These are phyloP conservation scores for Zygoascus ofunaensis DNA, from an alignment of 805 yeast species.

Conservation along the genomic window DNA sequence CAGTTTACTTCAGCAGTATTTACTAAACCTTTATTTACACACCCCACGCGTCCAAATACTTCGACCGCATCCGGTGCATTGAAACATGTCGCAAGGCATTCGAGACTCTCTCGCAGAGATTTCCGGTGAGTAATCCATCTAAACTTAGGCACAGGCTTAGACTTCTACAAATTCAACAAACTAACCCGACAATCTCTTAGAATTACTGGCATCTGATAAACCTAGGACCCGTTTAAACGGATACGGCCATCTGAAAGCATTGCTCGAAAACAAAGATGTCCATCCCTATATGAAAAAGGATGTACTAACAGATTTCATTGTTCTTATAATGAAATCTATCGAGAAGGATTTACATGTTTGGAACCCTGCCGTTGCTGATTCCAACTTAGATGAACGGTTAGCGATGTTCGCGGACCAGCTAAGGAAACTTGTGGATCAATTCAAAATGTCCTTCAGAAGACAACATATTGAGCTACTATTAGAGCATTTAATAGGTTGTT, in stretches of 20 bases:
- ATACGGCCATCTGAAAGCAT: slow-evolving; percentile 5
- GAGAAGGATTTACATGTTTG: neutral
- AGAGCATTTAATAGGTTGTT: neutral
- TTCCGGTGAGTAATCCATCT: neutral
- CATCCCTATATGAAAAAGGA: neutral
- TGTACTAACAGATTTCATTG: neutral
- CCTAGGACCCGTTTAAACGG: slow-evolving; percentile 3
- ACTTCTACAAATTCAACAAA: neutral
- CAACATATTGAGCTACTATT: neutral
- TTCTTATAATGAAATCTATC: neutral
- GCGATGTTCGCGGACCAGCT: slow-evolving; percentile 7
- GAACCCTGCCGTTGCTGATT: neutral
- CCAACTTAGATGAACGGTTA: slow-evolving; percentile 7
- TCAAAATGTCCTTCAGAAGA: neutral
- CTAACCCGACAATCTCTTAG: neutral
- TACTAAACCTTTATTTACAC: no score
- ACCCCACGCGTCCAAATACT: no score
- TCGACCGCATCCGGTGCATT: no score
- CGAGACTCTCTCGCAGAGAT: neutral
- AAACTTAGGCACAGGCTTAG: neutral
- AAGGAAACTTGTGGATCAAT: neutral
- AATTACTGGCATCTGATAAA: slow-evolving; percentile 3
- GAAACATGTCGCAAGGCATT: neutral
- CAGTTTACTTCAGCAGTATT: no score
- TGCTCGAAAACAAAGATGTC: slow-evolving; percentile 1